A percentile compares a stretch with the other conserved stretches of the same genome.
These are phyloP conservation scores for Arthrobotrys sphaeroides DNA, from an alignment of 2,329 filamentous ascomycete genomes.

Conservation along the genomic window DNA sequence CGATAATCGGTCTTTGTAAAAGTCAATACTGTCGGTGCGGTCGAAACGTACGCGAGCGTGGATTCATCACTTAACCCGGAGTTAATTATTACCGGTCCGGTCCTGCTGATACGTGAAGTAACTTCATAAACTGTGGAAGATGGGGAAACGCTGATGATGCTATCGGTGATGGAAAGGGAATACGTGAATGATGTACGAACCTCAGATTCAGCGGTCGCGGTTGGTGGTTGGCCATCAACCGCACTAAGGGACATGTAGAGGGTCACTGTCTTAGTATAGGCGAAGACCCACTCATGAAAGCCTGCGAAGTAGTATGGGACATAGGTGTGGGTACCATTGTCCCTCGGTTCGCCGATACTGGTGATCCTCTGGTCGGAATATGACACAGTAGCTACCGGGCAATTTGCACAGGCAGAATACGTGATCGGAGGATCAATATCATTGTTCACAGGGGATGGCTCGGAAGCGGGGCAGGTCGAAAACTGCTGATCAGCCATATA, in stretches of 20 bases:
- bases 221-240: conserved; percentile 15
- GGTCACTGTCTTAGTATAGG: conserved; percentile 43
- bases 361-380: conserved; percentile 38
- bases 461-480: conserved; percentile 13
- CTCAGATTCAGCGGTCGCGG: conserved; percentile 19
- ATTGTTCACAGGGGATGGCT: not conserved
- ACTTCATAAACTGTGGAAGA: conserved; percentile 43
- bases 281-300: conserved; percentile 47
- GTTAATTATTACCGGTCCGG: conserved; percentile 51
- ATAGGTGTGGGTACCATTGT: conserved; percentile 44
- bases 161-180: conserved; percentile 40
- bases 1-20: conserved; percentile 41
- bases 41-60: conserved; percentile 37
- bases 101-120: conserved; percentile 49
- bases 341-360: conserved; percentile 27
- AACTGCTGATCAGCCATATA: conserved; percentile 11
- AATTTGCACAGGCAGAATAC: conserved; percentile 28
- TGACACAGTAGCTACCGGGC: conserved; percentile 29
- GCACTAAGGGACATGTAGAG: conserved; percentile 44
- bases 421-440: conserved; percentile 38
- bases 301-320: conserved; percentile 45
- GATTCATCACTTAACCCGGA: conserved; percentile 52
- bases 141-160: conserved; percentile 44
- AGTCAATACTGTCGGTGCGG: conserved; percentile 45
- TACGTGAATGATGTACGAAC: conserved; percentile 48